phyloP scores from a whole-genome alignment of 768 basidiomycete genomes.

The Hygrophorus pudorinus region DNA sequence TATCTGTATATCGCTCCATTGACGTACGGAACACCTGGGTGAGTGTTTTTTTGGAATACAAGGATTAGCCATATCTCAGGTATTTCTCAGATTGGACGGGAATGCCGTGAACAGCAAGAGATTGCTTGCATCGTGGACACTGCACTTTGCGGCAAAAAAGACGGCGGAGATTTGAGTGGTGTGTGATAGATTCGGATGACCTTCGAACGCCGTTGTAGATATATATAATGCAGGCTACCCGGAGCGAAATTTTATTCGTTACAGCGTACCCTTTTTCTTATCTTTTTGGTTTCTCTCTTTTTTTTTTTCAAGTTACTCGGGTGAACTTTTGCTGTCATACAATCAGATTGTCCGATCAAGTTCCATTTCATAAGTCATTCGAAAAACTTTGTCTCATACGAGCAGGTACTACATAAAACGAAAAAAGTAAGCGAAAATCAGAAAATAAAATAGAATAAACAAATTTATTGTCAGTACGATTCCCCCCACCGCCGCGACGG shows the following conservation, averaged over 20 bases:
- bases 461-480: no score
- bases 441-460: no score
- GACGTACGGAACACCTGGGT: slow-evolving; percentile 97
- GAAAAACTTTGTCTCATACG: no score
- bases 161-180: slow-evolving; percentile 28
- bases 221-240: neutral
- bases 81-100: slow-evolving; percentile 57
- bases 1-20: slow-evolving; percentile 77
- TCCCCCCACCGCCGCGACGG: slow-evolving; percentile 14
- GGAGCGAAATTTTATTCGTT: slow-evolving; percentile 4
- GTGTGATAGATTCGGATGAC: neutral
- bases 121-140: slow-evolving; percentile 82
- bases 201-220: slow-evolving; percentile 1
- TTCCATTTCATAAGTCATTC: no score
- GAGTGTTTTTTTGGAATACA: slow-evolving; percentile 18
- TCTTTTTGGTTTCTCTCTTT: no score
- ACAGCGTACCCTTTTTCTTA: no score
- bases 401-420: no score
- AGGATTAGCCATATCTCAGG: slow-evolving; percentile 7
- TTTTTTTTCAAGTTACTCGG: no score
- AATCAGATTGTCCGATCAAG: no score
- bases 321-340: no score
- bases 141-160: slow-evolving; percentile 82
- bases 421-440: no score
- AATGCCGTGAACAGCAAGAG: slow-evolving; percentile 78